Evolutionary conservation across 2,329 filamentous ascomycete genomes (phyloP).

Genomic region (Magnaporthiopsis rhizophila): DNA sequence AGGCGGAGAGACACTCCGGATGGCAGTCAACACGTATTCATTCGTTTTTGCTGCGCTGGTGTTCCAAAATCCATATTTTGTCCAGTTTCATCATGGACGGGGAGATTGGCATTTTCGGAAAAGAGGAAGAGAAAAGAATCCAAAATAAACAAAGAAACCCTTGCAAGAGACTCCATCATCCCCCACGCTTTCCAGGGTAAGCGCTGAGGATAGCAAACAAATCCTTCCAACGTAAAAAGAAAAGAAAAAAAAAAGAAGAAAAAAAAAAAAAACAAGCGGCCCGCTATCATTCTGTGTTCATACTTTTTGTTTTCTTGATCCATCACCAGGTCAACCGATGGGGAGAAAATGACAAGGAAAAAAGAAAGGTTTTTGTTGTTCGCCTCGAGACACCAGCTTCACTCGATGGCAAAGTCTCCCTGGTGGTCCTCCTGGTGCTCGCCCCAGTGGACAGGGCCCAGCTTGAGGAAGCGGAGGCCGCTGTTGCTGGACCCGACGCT

Average conservation of each 20-base stretch:
- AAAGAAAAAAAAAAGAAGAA: no score
- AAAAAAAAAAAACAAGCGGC: background rate
- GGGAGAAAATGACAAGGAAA: background rate
- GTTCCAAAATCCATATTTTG: background rate
- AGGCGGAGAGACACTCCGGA: background rate
- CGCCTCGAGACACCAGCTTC: background rate
- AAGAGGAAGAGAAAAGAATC: no score
- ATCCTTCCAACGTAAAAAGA: background rate
- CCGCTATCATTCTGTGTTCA: background rate
- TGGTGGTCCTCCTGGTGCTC: slow-evolving; percentile 50
- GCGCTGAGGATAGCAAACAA: background rate
- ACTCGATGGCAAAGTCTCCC: slow-evolving; percentile 43
- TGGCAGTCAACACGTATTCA: background rate
- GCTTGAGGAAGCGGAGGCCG: slow-evolving; percentile 48
- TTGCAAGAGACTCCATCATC: background rate
- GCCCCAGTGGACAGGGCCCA: slow-evolving; percentile 57
- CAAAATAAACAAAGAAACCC: background rate
- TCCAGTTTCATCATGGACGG: background rate
- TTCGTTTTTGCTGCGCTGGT: background rate
- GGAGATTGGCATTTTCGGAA: background rate
- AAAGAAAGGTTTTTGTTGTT: background rate
- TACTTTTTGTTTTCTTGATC: background rate
- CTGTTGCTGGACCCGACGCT: slow-evolving; percentile 30
- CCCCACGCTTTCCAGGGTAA: background rate
- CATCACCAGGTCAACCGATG: background rate